A percentile compares a stretch with the other conserved stretches of the same genome.
Evolutionary conservation across 2,329 filamentous ascomycete genomes (phyloP).

Genomic region (Huntiella bhutanensis): DNA sequence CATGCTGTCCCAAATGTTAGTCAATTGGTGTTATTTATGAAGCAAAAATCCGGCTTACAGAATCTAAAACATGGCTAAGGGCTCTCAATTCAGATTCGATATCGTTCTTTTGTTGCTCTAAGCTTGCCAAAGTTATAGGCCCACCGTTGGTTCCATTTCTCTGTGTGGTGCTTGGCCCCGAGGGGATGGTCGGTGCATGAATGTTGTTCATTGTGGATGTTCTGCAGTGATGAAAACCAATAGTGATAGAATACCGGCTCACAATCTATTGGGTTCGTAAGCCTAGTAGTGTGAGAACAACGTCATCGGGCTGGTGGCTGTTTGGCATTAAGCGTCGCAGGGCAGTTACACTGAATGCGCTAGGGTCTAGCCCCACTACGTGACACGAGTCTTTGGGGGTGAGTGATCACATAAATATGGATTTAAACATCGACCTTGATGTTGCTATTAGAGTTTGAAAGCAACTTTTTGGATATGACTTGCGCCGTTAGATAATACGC

Average conservation of each 20-base stretch:
- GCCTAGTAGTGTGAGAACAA: too few species aligned
- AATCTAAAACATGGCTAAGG: slow-evolving; percentile 69
- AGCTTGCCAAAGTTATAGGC: slow-evolving; percentile 54
- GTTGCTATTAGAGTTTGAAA: too few species aligned
- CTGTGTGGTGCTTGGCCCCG: slow-evolving; percentile 52
- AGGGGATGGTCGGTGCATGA: slow-evolving; percentile 42
- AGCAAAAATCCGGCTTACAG: slow-evolving; percentile 34
- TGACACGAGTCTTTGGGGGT: not conserved
- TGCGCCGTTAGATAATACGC: too few species aligned
- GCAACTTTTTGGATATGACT: too few species aligned
- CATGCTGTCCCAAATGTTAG: slow-evolving; percentile 40
- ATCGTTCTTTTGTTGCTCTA: slow-evolving; percentile 67
- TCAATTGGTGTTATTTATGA: slow-evolving; percentile 4
- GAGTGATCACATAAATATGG: too few species aligned
- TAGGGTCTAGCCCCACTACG: not conserved
- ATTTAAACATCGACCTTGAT: too few species aligned
- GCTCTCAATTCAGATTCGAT: slow-evolving; percentile 76
- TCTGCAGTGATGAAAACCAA: too few species aligned
- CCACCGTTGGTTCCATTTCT: slow-evolving; percentile 36
- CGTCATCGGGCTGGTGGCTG: too few species aligned
- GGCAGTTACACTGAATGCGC: too few species aligned
- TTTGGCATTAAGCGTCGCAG: too few species aligned
- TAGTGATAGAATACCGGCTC: too few species aligned
- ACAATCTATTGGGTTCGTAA: too few species aligned
- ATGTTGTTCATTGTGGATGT: slow-evolving; percentile 31